Percentiles rank a stretch among this genome's conserved stretches.
Evolutionary conservation across 2,329 filamentous ascomycete species (phyloP).

Genomic region (Nemania sp.): DNA sequence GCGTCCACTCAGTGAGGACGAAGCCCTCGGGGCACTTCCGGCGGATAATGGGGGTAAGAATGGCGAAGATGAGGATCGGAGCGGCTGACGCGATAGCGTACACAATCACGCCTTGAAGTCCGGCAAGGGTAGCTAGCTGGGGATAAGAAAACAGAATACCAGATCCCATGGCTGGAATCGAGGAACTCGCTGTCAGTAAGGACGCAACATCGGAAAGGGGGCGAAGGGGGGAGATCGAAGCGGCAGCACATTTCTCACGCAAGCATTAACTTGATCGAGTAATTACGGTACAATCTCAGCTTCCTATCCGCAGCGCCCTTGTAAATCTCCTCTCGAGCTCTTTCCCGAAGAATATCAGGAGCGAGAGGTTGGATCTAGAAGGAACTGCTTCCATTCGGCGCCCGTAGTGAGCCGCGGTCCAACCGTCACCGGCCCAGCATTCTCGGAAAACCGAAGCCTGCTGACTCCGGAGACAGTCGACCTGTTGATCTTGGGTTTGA

Average conservation of each 20-base stretch:
- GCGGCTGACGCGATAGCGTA: constrained; percentile 74
- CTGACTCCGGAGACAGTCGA: constrained; percentile 27
- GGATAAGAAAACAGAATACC: constrained; percentile 84
- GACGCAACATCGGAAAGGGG: constrained; percentile 25
- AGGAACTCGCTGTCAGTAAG: constrained; percentile 47
- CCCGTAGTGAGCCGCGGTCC: constrained; percentile 80
- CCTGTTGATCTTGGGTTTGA: constrained; percentile 49
- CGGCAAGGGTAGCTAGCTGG: constrained; percentile 75
- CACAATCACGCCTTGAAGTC: constrained; percentile 76
- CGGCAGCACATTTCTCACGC: constrained; percentile 97
- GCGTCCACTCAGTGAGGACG: constrained; percentile 81
- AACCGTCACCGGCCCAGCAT: constrained; percentile 32
- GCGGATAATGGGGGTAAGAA: constrained; percentile 75
- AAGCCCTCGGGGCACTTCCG: constrained; percentile 82
- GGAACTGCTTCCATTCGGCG: constrained; percentile 63
- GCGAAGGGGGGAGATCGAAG: constrained; percentile 56
- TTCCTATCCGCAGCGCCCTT: constrained; percentile 55
- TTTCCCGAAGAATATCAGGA: constrained; percentile 5
- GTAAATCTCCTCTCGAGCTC: constrained; percentile 44
- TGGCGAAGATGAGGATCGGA: constrained; percentile 74
- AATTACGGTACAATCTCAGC: constrained; percentile 95
- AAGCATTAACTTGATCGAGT: constrained; percentile 99
- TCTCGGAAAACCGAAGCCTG: constrained; percentile 2
- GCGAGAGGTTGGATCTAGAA: constrained; percentile 55
- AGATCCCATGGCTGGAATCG: constrained; percentile 73